These are phyloP conservation scores for Elaeagnus macrophylla DNA, from an alignment of 306 rosid species.

Conservation along the genomic window DNA sequence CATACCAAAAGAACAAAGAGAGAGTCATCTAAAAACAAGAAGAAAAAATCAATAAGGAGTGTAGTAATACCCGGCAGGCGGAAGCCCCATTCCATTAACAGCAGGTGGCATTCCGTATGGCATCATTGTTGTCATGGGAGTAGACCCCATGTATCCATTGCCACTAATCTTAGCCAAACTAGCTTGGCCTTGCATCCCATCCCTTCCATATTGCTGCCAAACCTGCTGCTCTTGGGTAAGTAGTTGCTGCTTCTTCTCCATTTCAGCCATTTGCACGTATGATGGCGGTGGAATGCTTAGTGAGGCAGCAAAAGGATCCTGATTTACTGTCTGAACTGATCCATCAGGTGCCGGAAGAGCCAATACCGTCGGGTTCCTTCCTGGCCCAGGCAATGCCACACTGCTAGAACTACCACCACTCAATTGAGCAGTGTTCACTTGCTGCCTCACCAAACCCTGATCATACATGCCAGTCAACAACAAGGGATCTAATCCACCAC, in stretches of 20 bases:
- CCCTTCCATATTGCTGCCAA: conserved; percentile 83
- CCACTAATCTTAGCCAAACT: conserved; percentile 62
- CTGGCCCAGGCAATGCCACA: conserved; percentile 77
- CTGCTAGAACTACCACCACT: conserved; percentile 97
- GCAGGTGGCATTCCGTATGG: conserved; percentile 85
- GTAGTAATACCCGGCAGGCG: conserved; percentile 62
- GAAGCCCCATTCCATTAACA: conserved; percentile 58
- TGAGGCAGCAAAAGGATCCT: conserved; percentile 90
- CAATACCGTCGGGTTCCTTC: conserved; percentile 52
- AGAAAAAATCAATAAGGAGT: conserved; percentile 47
- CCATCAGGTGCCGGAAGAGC: conserved; percentile 99
- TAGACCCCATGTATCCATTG: conserved; percentile 47
- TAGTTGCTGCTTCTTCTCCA: conserved; percentile 87
- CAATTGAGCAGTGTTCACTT: conserved; percentile 62
- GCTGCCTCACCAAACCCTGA: conserved; percentile 94
- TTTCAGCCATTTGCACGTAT: conserved; percentile 92
- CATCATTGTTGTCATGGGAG: conserved; percentile 35
- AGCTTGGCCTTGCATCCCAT: conserved; percentile 96
- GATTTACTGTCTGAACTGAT: conserved; percentile 66
- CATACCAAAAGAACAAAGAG: conserved; percentile 29
- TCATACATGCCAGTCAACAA: conserved; percentile 92
- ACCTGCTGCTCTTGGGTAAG: conserved; percentile 73
- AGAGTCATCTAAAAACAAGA: conserved; percentile 29
- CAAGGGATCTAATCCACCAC: conserved; percentile 88
- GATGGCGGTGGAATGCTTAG: conserved; percentile 78